These are phyloP conservation scores for Fusarium tupiense DNA, from an alignment of 2,329 filamentous ascomycete genomes.

Conservation along the genomic window DNA sequence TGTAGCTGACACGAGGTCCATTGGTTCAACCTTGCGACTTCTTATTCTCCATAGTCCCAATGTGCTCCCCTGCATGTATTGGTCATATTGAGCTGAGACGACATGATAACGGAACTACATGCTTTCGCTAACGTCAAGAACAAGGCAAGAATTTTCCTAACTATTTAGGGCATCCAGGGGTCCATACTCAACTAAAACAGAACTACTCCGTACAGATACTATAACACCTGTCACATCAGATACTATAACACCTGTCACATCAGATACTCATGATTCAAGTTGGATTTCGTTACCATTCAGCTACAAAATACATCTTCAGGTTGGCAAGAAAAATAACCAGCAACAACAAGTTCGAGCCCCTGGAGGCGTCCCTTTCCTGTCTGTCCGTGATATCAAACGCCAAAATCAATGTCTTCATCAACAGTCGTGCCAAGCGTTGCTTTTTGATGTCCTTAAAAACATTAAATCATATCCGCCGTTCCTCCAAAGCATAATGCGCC, in stretches of 20 bases:
- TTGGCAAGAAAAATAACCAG: conserved; percentile 1
- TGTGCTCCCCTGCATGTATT: not conserved
- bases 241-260: not conserved
- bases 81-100: not conserved
- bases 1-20: not conserved
- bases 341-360: conserved; percentile 10
- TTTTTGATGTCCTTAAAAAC: conserved; percentile 30
- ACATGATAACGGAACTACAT: not conserved
- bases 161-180: not conserved
- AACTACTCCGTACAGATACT: not conserved
- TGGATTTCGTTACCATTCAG: conserved; percentile 26
- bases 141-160: not conserved
- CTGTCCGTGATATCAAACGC: conserved; percentile 35
- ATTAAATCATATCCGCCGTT: conserved; percentile 20
- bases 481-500: conserved; percentile 31
- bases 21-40: not conserved
- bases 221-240: not conserved
- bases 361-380: conserved; percentile 13
- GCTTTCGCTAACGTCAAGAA: not conserved
- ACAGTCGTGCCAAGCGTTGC: conserved; percentile 39
- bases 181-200: not conserved
- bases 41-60: not conserved
- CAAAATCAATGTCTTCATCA: conserved; percentile 35
- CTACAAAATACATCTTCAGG: conserved; percentile 26
- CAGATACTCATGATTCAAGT: not conserved